These are phyloP conservation scores for Podospora pseudocomata DNA, from an alignment of 495 filamentous ascomycete species.

Conservation along the genomic window DNA sequence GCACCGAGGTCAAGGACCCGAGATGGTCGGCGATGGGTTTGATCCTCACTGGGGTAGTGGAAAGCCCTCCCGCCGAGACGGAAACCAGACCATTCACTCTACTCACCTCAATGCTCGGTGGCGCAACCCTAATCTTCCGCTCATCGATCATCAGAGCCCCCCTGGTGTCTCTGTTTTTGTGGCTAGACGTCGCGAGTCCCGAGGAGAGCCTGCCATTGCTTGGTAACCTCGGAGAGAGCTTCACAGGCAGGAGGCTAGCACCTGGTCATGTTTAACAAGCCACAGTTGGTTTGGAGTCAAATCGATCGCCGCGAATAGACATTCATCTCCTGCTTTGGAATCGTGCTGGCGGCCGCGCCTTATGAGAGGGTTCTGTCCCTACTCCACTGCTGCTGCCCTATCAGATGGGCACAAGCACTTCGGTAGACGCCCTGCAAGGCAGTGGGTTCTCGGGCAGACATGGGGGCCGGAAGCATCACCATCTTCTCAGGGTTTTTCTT, in stretches of 20 bases:
- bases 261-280: not conserved
- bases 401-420: not conserved
- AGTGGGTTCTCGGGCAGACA: not conserved
- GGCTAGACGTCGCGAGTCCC: not conserved
- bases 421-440: not conserved
- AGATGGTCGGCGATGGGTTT: not conserved
- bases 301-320: not conserved
- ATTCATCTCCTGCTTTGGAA: not conserved
- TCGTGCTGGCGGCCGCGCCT: not conserved
- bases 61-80: not conserved
- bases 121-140: not conserved
- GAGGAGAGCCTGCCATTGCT: not conserved
- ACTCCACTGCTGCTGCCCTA: not conserved
- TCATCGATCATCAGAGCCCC: not conserved
- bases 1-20: not conserved
- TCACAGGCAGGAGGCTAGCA: not conserved
- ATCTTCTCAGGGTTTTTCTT: not conserved
- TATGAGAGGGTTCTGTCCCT: not conserved
- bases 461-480: slow-evolving; percentile 2
- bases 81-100: not conserved
- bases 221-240: not conserved
- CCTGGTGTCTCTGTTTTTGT: not conserved
- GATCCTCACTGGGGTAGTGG: not conserved
- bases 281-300: not conserved
- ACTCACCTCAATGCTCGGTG: not conserved